Base-by-base conservation (phyloP, 108 stramenopile species). In the Skeletonema grethae region DNA sequence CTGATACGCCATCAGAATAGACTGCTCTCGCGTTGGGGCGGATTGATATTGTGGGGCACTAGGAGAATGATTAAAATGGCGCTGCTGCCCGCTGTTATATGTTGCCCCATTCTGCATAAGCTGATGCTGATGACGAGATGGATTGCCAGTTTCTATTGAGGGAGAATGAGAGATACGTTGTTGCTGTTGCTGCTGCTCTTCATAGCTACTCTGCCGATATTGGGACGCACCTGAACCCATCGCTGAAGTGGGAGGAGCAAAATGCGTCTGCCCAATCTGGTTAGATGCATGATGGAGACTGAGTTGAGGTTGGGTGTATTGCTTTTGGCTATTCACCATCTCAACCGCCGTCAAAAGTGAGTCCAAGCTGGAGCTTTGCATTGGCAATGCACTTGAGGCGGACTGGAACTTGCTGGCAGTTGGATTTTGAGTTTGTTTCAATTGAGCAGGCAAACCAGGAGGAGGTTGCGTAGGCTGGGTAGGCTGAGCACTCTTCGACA, bases 291-390 rank as follows among this genome's bases (percentile, higher is more conserved):
- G 50, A 9, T 22, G 50, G 7, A 3, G 22, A 24, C 20, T 53
- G 22, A 7, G 20, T 53, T 53, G 50, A 53, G 50, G 50, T 7
- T 20, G 0, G 8, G 20, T 53, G 20, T 20, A 53, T 22, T 53
- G 50, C 8, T 53, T 53, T 24, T 22, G 50, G 50, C 50, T 53
- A 24, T 53, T 53, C 50, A 53, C 50, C 50, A 53, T 8, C 22
- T 53, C 50, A 53, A 53, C 50, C 7, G 50, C 50, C 22, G 50
- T 53, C 50, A 53, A 53, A 22, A 53, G 50, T 4, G 50, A 53
- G n/a, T 53, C 50, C 50, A 53, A 24, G 22, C 16, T 53, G 22
- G 50, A 22, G 22, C 50, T 53, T 22, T 53, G 18, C 22, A 53
- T 0, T n/a, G 18, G 50, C 6, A 22, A 8, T 53, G 22, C 41